phyloP scores from a whole-genome alignment of 352 stramenopile species.

The Elongisporangium senticosum region DNA sequence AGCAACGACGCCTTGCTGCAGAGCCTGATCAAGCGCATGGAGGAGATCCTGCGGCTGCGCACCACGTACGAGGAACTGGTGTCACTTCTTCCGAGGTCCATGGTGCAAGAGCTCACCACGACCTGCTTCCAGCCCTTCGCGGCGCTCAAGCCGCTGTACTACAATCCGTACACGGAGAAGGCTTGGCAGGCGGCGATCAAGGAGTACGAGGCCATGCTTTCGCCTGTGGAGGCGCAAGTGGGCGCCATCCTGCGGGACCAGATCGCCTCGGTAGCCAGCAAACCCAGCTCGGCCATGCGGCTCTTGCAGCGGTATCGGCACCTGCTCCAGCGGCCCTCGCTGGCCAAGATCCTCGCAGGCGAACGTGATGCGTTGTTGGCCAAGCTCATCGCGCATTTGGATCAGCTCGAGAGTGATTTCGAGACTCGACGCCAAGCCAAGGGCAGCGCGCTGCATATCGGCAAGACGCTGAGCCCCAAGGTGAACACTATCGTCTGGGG shows the following conservation, averaged over 20 bases:
- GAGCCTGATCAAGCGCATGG: conserved; percentile 56
- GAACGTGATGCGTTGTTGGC: conserved; percentile 87
- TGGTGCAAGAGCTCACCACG: conserved; percentile 29
- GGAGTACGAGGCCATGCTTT: conserved; percentile 76
- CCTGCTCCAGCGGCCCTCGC: conserved; percentile 68
- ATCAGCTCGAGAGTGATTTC: conserved; percentile 87
- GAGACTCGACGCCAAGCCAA: conserved; percentile 39
- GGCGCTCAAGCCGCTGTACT: conserved; percentile 68
- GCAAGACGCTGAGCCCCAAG: conserved; percentile 80
- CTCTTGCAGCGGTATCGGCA: conserved; percentile 85
- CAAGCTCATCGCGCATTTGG: conserved; percentile 78
- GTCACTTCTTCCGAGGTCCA: conserved; percentile 45
- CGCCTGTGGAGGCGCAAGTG: conserved; percentile 79
- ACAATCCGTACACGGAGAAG: conserved; percentile 88
- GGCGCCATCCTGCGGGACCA: conserved; percentile 76
- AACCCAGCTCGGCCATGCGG: conserved; percentile 60
- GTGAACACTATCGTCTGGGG: conserved; percentile 85
- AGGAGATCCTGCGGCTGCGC: conserved; percentile 78
- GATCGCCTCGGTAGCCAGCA: conserved; percentile 49
- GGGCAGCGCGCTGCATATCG: conserved; percentile 42
- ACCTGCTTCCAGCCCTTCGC: conserved; percentile 73
- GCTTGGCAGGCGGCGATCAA: conserved; percentile 69
- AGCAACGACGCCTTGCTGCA: conserved; percentile 32
- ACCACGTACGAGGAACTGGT: conserved; percentile 87
- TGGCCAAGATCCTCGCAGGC: conserved; percentile 64